phyloP scores from a whole-genome alignment of 2,329 filamentous ascomycete genomes.

The Aureobasidium sp. region DNA sequence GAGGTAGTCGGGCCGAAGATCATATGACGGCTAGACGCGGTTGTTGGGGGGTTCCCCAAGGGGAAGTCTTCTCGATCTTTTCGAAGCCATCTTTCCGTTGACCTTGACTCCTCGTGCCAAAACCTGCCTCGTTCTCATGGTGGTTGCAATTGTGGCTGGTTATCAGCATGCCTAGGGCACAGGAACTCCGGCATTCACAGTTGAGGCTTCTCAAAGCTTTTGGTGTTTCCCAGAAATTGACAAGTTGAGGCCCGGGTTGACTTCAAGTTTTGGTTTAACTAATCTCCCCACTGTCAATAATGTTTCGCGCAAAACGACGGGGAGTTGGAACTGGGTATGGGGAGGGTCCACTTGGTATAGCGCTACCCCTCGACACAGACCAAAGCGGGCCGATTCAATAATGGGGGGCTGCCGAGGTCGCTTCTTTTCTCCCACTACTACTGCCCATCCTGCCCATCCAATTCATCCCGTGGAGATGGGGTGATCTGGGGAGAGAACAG shows the following conservation, averaged over 20 bases:
- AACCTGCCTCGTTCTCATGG: not conserved
- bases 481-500: not conserved
- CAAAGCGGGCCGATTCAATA: not conserved
- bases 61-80: constrained; percentile 12
- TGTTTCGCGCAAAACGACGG: constrained; percentile 10
- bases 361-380: constrained; percentile 11
- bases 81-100: not conserved
- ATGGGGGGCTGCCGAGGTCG: constrained; percentile 1
- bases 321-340: not conserved
- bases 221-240: not conserved
- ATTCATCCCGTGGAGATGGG: constrained; percentile 5
- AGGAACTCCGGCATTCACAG: not conserved
- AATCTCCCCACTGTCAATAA: constrained; percentile 4
- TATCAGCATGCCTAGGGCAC: not conserved
- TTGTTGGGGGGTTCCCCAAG: not conserved
- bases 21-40: not conserved
- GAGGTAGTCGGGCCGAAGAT: constrained; percentile 10
- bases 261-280: not conserved
- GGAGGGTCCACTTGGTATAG: constrained; percentile 3
- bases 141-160: not conserved
- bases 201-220: constrained; percentile 1
- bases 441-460: not conserved
- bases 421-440: constrained; percentile 1
- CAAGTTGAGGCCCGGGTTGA: not conserved
- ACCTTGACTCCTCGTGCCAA: not conserved